Conservation (phyloP, 2,329 filamentous ascomycete genomes). For the Aspergillus fischeri region DNA sequence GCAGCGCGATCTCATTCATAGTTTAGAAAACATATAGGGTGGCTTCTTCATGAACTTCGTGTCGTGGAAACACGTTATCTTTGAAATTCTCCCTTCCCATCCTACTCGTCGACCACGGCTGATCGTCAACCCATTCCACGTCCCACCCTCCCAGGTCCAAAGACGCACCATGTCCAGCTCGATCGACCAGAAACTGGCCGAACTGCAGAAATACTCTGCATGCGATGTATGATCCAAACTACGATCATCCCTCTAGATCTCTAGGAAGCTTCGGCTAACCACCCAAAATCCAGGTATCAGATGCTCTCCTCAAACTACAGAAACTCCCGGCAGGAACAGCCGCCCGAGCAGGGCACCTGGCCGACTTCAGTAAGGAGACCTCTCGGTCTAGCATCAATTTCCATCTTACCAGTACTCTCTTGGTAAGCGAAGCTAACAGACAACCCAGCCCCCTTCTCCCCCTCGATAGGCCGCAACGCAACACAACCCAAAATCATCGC, state of each 20-base stretch:
- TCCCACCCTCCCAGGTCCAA: not conserved
- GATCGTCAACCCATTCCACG: conserved; percentile 1
- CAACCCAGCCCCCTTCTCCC: conserved; percentile 29
- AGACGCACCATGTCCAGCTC: conserved; percentile 26
- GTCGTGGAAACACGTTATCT: not conserved
- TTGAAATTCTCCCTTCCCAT: conserved; percentile 2
- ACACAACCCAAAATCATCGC: conserved; percentile 36
- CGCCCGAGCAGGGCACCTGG: conserved; percentile 62
- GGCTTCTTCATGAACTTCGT: not conserved
- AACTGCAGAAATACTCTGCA: conserved; percentile 36
- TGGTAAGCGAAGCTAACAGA: conserved; percentile 6
- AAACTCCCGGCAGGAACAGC: conserved; percentile 39
- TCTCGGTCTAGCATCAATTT: not conserved
- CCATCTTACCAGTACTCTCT: not conserved
- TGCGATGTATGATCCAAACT: conserved; percentile 36
- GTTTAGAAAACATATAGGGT: not conserved
- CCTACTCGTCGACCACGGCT: not conserved
- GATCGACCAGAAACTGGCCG: conserved; percentile 33
- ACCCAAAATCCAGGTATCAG: conserved; percentile 54
- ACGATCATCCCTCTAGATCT: no score
- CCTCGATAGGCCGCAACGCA: conserved; percentile 25
- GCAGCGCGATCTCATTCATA: not conserved
- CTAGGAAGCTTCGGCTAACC: not conserved
- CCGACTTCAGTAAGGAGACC: conserved; percentile 52
- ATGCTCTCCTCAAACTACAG: conserved; percentile 67